Percentiles rank a stretch among this genome's conserved stretches.
Evolutionary conservation across 768 basidiomycete species (phyloP).

Genomic region (Pulveroboletus sp.): DNA sequence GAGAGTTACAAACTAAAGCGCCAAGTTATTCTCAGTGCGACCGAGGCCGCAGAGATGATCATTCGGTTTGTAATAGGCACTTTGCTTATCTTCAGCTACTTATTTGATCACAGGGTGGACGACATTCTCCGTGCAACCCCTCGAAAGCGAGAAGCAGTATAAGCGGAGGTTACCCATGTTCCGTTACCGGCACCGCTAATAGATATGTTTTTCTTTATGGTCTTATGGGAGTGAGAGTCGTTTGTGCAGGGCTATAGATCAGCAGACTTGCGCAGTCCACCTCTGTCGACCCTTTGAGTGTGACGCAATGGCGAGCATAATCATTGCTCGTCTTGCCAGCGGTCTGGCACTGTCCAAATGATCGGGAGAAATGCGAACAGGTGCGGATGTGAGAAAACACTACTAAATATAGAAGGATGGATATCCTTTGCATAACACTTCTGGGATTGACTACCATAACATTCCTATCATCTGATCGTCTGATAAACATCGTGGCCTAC

Average conservation of each 20-base stretch:
- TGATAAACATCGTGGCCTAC: too few species aligned
- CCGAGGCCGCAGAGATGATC: constrained; percentile 98
- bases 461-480: too few species aligned
- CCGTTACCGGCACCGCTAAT: not conserved
- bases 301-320: too few species aligned
- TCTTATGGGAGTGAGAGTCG: not conserved
- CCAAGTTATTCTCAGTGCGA: constrained; percentile 91
- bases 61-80: constrained; percentile 55
- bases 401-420: too few species aligned
- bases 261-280: too few species aligned
- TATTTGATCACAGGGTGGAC: constrained; percentile 59
- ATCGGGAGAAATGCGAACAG: too few species aligned
- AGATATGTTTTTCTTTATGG: not conserved
- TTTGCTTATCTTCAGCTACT: not conserved
- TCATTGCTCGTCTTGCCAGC: too few species aligned
- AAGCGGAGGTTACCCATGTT: constrained; percentile 12
- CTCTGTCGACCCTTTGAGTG: too few species aligned
- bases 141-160: constrained; percentile 78
- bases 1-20: constrained; percentile 97
- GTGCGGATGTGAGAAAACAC: too few species aligned
- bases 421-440: too few species aligned
- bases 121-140: constrained; percentile 87
- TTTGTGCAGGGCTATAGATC: not conserved
- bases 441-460: too few species aligned
- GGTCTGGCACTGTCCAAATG: too few species aligned